These are phyloP conservation scores for Aureobasidium mangrovei DNA, from an alignment of 2,329 filamentous ascomycete species.

Conservation along the genomic window DNA sequence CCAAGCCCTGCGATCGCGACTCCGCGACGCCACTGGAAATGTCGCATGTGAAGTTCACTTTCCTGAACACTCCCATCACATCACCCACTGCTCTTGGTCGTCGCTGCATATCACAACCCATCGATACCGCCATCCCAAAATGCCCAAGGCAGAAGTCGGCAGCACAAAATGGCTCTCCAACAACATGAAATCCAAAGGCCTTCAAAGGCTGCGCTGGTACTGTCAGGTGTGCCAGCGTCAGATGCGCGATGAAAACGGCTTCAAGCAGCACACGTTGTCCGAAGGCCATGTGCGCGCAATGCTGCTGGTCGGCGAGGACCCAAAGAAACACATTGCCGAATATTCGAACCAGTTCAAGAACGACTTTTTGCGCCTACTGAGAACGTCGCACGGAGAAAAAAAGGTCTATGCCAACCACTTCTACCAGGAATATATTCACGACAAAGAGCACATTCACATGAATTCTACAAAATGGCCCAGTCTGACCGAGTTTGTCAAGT, in stretches of 20 bases:
- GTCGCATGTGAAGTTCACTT: too few species aligned
- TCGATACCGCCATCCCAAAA: neutral
- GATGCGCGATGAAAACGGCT: constrained; percentile 79
- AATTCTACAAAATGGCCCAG: constrained; percentile 85
- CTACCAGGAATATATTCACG: constrained; percentile 86
- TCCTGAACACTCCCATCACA: too few species aligned
- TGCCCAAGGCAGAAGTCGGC: constrained; percentile 71
- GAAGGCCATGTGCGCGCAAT: constrained; percentile 88
- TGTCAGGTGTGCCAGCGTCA: constrained; percentile 72
- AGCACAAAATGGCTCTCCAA: constrained; percentile 86
- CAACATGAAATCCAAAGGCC: constrained; percentile 73
- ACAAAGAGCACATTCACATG: constrained; percentile 87
- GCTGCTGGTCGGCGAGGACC: constrained; percentile 76
- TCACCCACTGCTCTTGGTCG: too few species aligned
- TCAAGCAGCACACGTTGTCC: constrained; percentile 70
- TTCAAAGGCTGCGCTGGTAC: constrained; percentile 82
- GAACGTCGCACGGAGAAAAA: constrained; percentile 85
- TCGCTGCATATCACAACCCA: too few species aligned
- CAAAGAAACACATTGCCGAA: constrained; percentile 72
- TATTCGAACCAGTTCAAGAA: constrained; percentile 73
- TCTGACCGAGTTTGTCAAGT: constrained; percentile 82
- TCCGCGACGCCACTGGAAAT: too few species aligned
- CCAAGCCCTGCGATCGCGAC: too few species aligned
- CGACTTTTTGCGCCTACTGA: constrained; percentile 69
- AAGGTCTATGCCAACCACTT: constrained; percentile 82